These are phyloP conservation scores for Brassica incana DNA, from an alignment of 345 rosid species.

Conservation along the genomic window DNA sequence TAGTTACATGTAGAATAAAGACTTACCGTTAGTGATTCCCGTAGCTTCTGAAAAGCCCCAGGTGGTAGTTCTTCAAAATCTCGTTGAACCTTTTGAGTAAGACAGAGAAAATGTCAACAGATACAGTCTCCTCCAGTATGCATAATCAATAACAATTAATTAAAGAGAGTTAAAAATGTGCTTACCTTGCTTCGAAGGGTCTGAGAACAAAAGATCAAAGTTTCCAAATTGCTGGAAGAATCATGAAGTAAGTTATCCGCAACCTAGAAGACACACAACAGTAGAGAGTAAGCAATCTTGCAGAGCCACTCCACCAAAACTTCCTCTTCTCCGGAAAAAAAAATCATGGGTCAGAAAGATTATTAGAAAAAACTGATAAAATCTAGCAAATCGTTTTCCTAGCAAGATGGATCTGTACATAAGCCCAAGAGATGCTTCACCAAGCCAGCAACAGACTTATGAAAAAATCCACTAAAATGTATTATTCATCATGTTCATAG, in stretches of 20 bases:
- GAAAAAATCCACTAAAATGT: background rate
- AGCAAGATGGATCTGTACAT: slow-evolving; percentile 20
- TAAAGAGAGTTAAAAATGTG: slow-evolving; percentile 4
- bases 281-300: slow-evolving; percentile 3
- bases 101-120: slow-evolving; percentile 23
- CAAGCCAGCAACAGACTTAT: background rate
- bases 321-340: background rate
- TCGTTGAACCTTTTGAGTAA: slow-evolving; percentile 74
- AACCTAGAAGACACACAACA: slow-evolving; percentile 51
- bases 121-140: slow-evolving; percentile 7
- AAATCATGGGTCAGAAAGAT: slow-evolving; percentile 13
- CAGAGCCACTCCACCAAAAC: slow-evolving; percentile 1
- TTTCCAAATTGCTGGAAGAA: slow-evolving; percentile 90
- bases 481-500: background rate
- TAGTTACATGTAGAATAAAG: background rate
- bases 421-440: slow-evolving; percentile 3
- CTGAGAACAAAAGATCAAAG: slow-evolving; percentile 96
- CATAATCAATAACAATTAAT: background rate
- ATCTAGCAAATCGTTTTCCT: background rate
- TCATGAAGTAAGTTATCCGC: slow-evolving; percentile 99
- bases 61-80: slow-evolving; percentile 97
- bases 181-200: slow-evolving; percentile 99
- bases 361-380: background rate
- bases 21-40: slow-evolving; percentile 81
- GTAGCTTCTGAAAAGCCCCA: slow-evolving; percentile 84